Conservation (phyloP, 2,329 filamentous ascomycete genomes). For the Orbilia brochopaga region DNA sequence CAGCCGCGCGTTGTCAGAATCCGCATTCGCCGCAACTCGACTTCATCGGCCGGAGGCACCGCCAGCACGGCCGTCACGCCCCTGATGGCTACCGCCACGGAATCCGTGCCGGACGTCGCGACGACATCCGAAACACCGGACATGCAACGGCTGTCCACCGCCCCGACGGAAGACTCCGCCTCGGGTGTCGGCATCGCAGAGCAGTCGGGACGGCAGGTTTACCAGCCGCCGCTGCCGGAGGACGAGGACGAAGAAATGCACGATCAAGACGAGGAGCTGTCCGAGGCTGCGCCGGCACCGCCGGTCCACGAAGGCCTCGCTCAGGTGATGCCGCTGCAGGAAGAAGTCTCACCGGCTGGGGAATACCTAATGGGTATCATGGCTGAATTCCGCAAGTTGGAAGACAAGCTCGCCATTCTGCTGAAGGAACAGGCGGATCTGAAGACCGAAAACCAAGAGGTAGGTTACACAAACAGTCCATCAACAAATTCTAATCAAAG, state of each 20-base stretch:
- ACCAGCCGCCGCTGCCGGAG: constrained; percentile 17
- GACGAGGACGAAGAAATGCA: constrained; percentile 49
- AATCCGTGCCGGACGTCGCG: constrained; percentile 42
- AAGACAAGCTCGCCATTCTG: constrained; percentile 40
- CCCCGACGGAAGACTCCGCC: constrained; percentile 47
- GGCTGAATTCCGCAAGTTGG: constrained; percentile 47
- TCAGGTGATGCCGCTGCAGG: background rate
- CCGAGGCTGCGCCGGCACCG: constrained; percentile 16
- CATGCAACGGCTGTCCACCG: constrained; percentile 40
- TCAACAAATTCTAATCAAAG: background rate
- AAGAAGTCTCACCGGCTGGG: constrained; percentile 25
- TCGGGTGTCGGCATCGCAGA: constrained; percentile 38
- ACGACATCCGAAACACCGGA: constrained; percentile 36
- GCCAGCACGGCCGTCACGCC: constrained; percentile 31
- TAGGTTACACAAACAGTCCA: constrained; percentile 6
- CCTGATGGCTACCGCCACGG: constrained; percentile 46
- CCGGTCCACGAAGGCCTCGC: constrained; percentile 4
- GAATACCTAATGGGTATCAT: constrained; percentile 49
- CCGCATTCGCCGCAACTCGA: constrained; percentile 45
- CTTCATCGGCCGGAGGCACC: constrained; percentile 25
- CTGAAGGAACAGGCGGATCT: constrained; percentile 42
- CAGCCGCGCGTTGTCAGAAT: constrained; percentile 47
- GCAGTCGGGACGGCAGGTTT: constrained; percentile 27
- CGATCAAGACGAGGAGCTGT: constrained; percentile 26
- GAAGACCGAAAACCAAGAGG: constrained; percentile 49